phyloP scores from a whole-genome alignment of 495 filamentous ascomycete species.

The Aspergillus bertholletiae region DNA sequence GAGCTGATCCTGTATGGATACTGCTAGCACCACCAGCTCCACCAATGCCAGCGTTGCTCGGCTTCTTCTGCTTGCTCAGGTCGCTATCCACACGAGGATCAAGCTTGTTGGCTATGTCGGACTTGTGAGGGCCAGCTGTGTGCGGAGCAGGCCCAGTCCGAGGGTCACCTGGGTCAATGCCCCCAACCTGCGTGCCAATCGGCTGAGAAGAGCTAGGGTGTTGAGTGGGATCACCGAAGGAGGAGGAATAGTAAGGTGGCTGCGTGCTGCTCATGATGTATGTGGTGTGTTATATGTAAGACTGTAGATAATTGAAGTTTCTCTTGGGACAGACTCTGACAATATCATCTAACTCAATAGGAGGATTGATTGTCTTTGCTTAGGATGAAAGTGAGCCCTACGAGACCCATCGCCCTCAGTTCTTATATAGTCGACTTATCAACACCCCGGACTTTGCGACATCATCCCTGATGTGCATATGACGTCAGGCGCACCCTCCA shows the following conservation, averaged over 20 bases:
- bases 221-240: slow-evolving; percentile 6
- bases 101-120: slow-evolving; percentile 40
- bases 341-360: no score
- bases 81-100: slow-evolving; percentile 52
- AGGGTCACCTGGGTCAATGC: neutral
- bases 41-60: neutral
- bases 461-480: neutral
- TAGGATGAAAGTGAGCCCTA: neutral
- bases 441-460: neutral
- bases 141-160: neutral
- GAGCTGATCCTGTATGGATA: slow-evolving; percentile 7
- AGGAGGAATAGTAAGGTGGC: slow-evolving; percentile 9
- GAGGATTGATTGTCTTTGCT: neutral
- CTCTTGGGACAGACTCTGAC: no score
- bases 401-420: neutral
- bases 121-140: slow-evolving; percentile 30
- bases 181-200: slow-evolving; percentile 7
- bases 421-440: neutral
- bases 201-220: slow-evolving; percentile 7
- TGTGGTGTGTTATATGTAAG: no score
- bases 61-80: slow-evolving; percentile 11
- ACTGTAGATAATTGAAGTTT: no score
- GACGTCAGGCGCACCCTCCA: neutral
- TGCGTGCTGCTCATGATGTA: slow-evolving; percentile 9
- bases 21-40: slow-evolving; percentile 17